phyloP scores from a whole-genome alignment of 106 monocot genomes.

The Cymbidium sinense region DNA sequence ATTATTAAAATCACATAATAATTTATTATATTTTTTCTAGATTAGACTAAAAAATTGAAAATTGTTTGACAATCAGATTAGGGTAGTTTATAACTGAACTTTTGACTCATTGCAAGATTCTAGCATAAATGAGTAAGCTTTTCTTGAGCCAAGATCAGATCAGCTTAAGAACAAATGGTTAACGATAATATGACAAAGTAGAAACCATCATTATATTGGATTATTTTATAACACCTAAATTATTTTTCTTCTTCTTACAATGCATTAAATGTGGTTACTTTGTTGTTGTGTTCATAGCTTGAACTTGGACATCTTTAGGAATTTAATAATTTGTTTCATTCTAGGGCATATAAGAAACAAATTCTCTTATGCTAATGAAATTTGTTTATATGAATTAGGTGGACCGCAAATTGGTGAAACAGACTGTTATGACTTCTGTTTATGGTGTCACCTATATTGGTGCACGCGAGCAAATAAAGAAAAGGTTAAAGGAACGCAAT shows the following conservation, averaged over 20 bases:
- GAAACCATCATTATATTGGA: not conserved
- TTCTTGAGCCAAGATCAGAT: not conserved
- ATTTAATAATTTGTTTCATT: not conserved
- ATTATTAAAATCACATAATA: not conserved
- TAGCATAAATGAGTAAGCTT: not conserved
- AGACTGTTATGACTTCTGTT: constrained; percentile 99
- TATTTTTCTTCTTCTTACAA: not conserved
- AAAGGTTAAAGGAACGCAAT: constrained; percentile 78
- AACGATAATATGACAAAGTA: not conserved
- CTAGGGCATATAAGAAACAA: not conserved
- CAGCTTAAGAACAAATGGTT: not conserved
- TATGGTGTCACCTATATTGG: constrained; percentile 98
- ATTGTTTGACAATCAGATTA: not conserved
- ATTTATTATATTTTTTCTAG: not conserved
- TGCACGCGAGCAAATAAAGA: constrained; percentile 95
- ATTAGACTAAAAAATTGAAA: not conserved
- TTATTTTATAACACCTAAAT: not conserved
- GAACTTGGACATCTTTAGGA: not conserved
- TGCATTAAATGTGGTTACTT: not conserved
- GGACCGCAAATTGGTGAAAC: constrained; percentile 97
- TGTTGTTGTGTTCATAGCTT: not conserved
- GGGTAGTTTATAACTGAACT: not conserved
- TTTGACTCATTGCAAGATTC: not conserved
- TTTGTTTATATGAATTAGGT: constrained; percentile 44
- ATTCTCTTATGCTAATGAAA: constrained; percentile 3